Evolutionary conservation across 352 stramenopile genomes (phyloP), one percentile per base, ranked within the genome.

Genomic region (Pythium utonaiense): DNA sequence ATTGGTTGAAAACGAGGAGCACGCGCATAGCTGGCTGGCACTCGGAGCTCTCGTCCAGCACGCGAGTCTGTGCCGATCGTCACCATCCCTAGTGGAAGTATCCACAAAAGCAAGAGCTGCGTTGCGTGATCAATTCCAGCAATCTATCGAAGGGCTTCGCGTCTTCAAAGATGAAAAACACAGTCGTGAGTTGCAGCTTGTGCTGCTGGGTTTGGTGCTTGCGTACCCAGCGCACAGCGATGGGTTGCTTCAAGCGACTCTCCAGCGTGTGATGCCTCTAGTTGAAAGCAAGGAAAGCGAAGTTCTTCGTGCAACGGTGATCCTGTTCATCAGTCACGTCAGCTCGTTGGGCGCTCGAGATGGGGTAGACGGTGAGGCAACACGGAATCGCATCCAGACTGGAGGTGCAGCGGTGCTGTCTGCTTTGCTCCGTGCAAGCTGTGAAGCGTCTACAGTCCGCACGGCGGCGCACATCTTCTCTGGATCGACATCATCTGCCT

Each of bases 131-230:
- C 48, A 53, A 10, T 21, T 60, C 14, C 51, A 33, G 13, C 51
- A 61, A 24, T 55, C 53, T 1, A 50, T 66, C 12, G 60, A 66
- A n/a, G 51, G 50, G 34, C 45, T 60, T 12, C 51, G 52, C 4
- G 53, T 66, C 24, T 66, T 61, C 34, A 60, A 66, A 44, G 34
- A 42, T 14, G 28, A 31, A 2, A 45, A 42, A 6, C 60, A 61
- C 34, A 34, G 14, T 30, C 9, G 28, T 1, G 42, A 57, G n/a
- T 5, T 61, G 16, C 51, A 60, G 34, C 30, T 31, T 41, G 31
- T 61, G 33, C 25, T 61, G 24, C 41, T 66, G 7, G 60, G 42
- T 4, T 30, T 61, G 17, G 25, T 56, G 13, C 33, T 66, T 8
- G 58, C 51, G 28, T 25, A 54, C 19, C 49, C 58, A 19, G 36